Base-by-base conservation (phyloP, 495 filamentous ascomycete genomes). In the Oidiodendron maius region DNA sequence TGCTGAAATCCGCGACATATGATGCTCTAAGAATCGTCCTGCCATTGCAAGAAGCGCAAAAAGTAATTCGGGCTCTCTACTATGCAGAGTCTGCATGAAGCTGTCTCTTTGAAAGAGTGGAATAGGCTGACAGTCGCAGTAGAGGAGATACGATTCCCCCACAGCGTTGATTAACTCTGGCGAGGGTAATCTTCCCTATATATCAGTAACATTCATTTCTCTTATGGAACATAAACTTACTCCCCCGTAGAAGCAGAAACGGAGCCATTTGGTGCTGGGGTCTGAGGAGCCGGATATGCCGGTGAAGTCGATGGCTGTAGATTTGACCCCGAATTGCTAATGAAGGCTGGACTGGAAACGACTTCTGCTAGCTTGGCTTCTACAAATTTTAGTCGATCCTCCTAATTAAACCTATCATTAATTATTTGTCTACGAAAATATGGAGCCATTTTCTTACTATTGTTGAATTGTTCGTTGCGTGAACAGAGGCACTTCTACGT, bases 331-430 rank as follows among this genome's bases (percentile, higher is more conserved):
- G n/a, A n/a, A n/a, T n/a, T n/a, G n/a, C n/a, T n/a, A n/a, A n/a
- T n/a, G n/a, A n/a, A n/a, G n/a, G n/a, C n/a, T n/a, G n/a, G n/a
- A n/a, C n/a, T n/a, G n/a, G n/a, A n/a, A 9, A 58, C 22, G n/a
- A 75, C 60, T 21, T 66, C 57, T 4, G 58, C 64, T 5, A 75
- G 53, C 47, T 69, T 67, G 2, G 58, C 53, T 54, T 75, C 71
- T 22, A 73, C 49, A 25, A 53, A 57, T 38, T 58, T 62, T 16
- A 75, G 26, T 17, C 71, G 60, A 25, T 69, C 64, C 51, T 72
- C 70, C 71, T 74, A 36, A 15, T 38, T 8, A n/a, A 22, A n/a
- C 22, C 21, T 8, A 20, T 30, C 11, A 18, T 58, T 55, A 2
- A 12, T 5, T 10, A 34, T 5, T 11, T 21, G 16, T 4, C 13